Conservation (phyloP, 495 filamentous ascomycete species). For the Endocarpon pusillum region DNA sequence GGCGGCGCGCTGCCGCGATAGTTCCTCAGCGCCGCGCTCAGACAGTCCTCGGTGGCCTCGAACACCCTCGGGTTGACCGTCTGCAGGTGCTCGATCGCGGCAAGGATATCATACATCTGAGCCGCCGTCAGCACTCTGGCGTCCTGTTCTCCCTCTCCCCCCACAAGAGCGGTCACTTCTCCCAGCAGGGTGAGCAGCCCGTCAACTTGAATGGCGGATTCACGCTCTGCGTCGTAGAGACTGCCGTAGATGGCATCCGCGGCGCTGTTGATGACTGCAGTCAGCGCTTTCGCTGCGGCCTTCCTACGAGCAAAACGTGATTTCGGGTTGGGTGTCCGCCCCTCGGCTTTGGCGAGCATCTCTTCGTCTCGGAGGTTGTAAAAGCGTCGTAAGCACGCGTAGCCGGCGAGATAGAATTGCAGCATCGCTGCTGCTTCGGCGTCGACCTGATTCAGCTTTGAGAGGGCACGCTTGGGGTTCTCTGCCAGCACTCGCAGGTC, state of each 20-base stretch:
- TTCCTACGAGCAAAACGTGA: constrained; percentile 37
- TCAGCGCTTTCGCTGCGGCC: constrained; percentile 52
- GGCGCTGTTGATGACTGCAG: constrained; percentile 65
- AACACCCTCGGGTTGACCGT: constrained; percentile 56
- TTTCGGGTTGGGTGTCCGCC: constrained; percentile 21
- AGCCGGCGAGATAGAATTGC: constrained; percentile 71
- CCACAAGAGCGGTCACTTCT: constrained; percentile 31
- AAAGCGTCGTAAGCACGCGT: constrained; percentile 72
- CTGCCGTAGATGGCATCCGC: constrained; percentile 80
- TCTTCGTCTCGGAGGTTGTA: constrained; percentile 69
- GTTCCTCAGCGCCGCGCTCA: constrained; percentile 32
- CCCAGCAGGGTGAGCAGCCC: constrained; percentile 69
- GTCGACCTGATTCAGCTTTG: constrained; percentile 46
- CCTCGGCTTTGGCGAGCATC: constrained; percentile 18
- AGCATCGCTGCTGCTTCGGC: constrained; percentile 63
- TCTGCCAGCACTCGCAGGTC: constrained; percentile 46
- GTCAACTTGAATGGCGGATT: constrained; percentile 70
- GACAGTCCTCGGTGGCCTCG: constrained; percentile 50
- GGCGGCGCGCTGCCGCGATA: constrained; percentile 31
- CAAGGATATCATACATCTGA: constrained; percentile 60
- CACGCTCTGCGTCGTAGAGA: constrained; percentile 59
- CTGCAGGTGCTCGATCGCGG: constrained; percentile 67
- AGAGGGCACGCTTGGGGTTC: constrained; percentile 47
- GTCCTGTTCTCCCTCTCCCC: no score
- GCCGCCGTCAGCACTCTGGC: constrained; percentile 32